Base-by-base conservation (phyloP, 441 rosid genomes). In the Syzygium malaccense region DNA sequence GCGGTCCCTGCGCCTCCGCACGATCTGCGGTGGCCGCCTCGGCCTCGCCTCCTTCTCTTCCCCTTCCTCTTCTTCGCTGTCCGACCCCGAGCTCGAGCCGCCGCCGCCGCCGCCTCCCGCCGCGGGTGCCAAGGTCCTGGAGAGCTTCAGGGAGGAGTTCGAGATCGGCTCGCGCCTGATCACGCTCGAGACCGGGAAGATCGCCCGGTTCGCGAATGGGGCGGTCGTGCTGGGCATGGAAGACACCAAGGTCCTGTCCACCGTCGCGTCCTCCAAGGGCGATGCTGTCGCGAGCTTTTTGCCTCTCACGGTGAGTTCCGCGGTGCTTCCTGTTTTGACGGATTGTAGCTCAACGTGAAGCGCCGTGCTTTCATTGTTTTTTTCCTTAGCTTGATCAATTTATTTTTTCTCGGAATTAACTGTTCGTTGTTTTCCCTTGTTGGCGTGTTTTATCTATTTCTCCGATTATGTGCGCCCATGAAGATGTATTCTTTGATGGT, bases 171-270 rank as follows among this genome's bases (percentile, higher is more conserved):
- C 96, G n/a, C 93, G 93, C 54, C 86, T 94, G 33, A 87, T 97
- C 88, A 91, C 98, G 3, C 93, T 98, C 23, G 99, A 98, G 92
- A 98, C 99, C 3, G 99, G 99, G 0, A 94, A 96, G 90, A 92
- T 97, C 54, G 99, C 99, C 78, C 96, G 99, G 7, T 98, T 98
- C 87, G 97, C 99, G 17, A 98, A 98, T 83, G 99, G 98, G 14
- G 92, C 99, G 30, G 99, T 96, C 26, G 97, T 97, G 64, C 93
- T 96, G 87, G 97, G 98, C 87, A 92, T 94, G 93, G 99, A 92
- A 12, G 93, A 95, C 83, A 98, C 99, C 57, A 95, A 93, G 84
- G 97, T 98, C 57, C 93, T 97, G 86, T 96, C 99, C 89, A 97
- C 99, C 19, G 96, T 96, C 68, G 90, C 97, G 86, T 91, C 96